phyloP scores from a whole-genome alignment of 805 yeast genomes.

The Kuraishia piskuri region DNA sequence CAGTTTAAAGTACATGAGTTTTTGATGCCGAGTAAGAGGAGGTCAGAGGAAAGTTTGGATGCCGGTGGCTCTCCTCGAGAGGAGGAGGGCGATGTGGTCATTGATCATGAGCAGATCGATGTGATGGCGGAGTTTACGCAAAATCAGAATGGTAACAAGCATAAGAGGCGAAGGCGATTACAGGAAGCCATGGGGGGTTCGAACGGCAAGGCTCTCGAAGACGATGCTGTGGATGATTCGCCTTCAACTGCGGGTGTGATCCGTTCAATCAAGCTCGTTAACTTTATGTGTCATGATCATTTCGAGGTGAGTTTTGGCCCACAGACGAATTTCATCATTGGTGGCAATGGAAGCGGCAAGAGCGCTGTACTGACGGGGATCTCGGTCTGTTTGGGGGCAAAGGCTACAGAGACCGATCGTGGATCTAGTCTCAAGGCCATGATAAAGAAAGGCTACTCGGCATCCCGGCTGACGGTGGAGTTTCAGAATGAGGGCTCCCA shows the following conservation, averaged over 20 bases:
- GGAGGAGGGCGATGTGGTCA: background rate
- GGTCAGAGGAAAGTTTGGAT: too few relatives aligned
- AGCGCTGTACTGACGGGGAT: conserved; percentile 84
- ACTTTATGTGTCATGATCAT: conserved; percentile 87
- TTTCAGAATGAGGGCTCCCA: conserved; percentile 59
- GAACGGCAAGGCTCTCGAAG: background rate
- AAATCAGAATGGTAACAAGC: conserved; percentile 13
- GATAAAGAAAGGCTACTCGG: conserved; percentile 66
- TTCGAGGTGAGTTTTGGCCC: conserved; percentile 73
- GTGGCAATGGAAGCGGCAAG: conserved; percentile 89
- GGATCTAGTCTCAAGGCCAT: conserved; percentile 63
- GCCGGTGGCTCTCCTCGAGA: background rate
- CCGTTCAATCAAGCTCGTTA: conserved; percentile 49
- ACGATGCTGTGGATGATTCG: conserved; percentile 11
- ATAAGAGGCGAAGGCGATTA: conserved; percentile 5
- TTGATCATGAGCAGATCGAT: background rate
- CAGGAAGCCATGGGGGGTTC: background rate
- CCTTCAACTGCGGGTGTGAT: conserved; percentile 60
- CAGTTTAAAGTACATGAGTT: background rate
- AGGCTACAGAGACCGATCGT: conserved; percentile 80
- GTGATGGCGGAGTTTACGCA: conserved; percentile 18
- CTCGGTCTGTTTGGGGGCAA: conserved; percentile 81
- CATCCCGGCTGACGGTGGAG: conserved; percentile 59
- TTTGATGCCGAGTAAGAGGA: background rate
- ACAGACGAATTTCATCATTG: conserved; percentile 76